phyloP scores from a whole-genome alignment of 2,329 filamentous ascomycete genomes.

The Fusarium begoniae region DNA sequence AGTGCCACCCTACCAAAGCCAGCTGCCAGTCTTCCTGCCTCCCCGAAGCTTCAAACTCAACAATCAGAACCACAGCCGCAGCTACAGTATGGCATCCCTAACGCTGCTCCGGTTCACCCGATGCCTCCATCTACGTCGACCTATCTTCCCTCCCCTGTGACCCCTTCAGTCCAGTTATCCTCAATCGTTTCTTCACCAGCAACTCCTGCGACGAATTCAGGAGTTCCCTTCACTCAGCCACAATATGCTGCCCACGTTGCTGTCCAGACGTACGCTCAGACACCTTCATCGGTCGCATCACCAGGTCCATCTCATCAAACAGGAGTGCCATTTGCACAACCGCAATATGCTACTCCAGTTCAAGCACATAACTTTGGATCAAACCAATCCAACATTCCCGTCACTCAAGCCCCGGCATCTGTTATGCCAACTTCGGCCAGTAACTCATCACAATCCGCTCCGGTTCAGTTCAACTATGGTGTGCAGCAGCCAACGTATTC shows the following conservation, averaged over 20 bases:
- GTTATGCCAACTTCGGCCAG: conserved; percentile 5
- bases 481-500: conserved; percentile 36
- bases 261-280: conserved; percentile 13
- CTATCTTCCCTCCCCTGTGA: conserved; percentile 21
- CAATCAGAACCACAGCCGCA: conserved; percentile 6
- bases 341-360: conserved; percentile 31
- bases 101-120: conserved; percentile 17
- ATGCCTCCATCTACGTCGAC: conserved; percentile 10
- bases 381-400: conserved; percentile 1
- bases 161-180: conserved; percentile 17
- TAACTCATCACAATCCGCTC: conserved; percentile 8
- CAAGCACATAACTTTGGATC: conserved; percentile 17
- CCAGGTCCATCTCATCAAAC: conserved; percentile 8
- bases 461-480: conserved; percentile 24
- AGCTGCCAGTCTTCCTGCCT: conserved; percentile 9
- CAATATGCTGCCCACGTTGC: conserved; percentile 34
- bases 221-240: conserved; percentile 24
- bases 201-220: conserved; percentile 15
- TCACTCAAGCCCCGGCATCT: neutral
- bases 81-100: conserved; percentile 17
- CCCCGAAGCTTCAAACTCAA: conserved; percentile 10
- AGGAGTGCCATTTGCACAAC: conserved; percentile 30
- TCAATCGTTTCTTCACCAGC: conserved; percentile 8
- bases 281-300: neutral
- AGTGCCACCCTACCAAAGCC: conserved; percentile 13